Evolutionary conservation across 257 asterid species (phyloP).

Genomic region (Solanum pimpinellifolium): DNA sequence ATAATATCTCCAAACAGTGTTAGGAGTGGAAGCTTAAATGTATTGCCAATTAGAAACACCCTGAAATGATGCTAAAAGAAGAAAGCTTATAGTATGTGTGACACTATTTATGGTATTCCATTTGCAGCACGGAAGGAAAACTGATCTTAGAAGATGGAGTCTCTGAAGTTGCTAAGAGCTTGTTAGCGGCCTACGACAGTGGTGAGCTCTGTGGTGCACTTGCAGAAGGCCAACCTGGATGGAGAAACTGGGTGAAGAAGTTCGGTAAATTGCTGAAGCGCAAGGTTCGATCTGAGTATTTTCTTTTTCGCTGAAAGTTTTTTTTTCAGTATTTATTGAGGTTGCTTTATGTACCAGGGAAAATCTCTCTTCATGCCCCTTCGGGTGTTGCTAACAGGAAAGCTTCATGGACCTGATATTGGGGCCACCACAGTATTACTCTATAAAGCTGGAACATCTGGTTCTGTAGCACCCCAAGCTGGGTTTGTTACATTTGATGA

Average conservation of each 20-base stretch:
- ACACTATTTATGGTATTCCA: not conserved
- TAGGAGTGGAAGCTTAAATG: not conserved
- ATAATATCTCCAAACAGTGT: not conserved
- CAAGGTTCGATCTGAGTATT: conserved; percentile 37
- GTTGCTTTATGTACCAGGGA: conserved; percentile 43
- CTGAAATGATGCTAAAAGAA: not conserved
- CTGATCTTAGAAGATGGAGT: conserved; percentile 59
- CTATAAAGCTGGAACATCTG: conserved; percentile 54
- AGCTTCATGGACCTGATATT: conserved; percentile 94
- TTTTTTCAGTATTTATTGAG: not conserved
- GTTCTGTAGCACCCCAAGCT: conserved; percentile 33
- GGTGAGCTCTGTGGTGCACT: conserved; percentile 66
- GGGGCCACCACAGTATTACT: conserved; percentile 55
- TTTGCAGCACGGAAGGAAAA: conserved; percentile 66
- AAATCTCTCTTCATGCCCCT: conserved; percentile 94
- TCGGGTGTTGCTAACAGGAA: conserved; percentile 76
- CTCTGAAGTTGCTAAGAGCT: conserved; percentile 62
- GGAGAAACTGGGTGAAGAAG: conserved; percentile 86
- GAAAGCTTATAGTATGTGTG: not conserved
- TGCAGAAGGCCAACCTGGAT: conserved; percentile 70
- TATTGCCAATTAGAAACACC: not conserved
- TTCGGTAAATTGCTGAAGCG: conserved; percentile 82
- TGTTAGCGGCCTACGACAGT: conserved; percentile 61
- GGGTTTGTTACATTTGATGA: conserved; percentile 53
- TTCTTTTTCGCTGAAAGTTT: not conserved